phyloP scores from a whole-genome alignment of 1,284 basidiomycete species.

The Sporisorium graminicola region DNA sequence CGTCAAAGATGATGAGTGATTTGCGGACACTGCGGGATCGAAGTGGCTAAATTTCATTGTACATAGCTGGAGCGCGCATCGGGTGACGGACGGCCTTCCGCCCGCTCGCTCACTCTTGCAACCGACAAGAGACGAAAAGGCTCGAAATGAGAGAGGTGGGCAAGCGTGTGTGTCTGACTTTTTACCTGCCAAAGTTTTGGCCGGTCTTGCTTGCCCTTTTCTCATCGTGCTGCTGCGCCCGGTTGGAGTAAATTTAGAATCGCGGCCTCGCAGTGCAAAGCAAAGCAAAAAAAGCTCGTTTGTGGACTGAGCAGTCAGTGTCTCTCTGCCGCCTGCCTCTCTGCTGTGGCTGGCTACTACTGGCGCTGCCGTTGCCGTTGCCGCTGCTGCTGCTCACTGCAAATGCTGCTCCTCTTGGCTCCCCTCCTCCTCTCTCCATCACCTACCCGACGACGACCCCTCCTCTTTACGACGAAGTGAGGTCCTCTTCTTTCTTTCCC shows the following conservation, averaged over 20 bases:
- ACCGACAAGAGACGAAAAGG: not conserved
- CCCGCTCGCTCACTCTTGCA: not conserved
- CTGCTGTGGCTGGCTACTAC: not conserved
- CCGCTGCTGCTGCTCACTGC: constrained; percentile 3
- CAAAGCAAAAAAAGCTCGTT: constrained; percentile 1
- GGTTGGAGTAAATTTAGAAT: not conserved
- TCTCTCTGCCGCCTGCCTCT: not conserved
- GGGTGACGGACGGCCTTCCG: not conserved
- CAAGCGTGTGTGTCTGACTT: constrained; percentile 1
- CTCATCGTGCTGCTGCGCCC: constrained; percentile 8
- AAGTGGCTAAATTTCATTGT: constrained; percentile 1
- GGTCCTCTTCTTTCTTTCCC: constrained; percentile 28
- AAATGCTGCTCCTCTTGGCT: not conserved
- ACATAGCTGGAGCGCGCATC: not conserved
- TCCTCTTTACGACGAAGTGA: constrained; percentile 33
- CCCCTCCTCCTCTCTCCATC: constrained; percentile 6
- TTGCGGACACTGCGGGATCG: not conserved
- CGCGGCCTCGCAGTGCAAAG: not conserved
- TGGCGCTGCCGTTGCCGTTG: constrained; percentile 3
- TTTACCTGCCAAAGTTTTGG: not conserved
- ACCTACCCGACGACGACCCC: constrained; percentile 34
- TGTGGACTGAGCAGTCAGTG: not conserved
- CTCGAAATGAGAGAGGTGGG: not conserved
- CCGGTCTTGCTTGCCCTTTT: not conserved
- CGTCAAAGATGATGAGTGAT: not conserved